phyloP scores from a whole-genome alignment of 352 stramenopile species.

The Phytophthora citrophthora region DNA sequence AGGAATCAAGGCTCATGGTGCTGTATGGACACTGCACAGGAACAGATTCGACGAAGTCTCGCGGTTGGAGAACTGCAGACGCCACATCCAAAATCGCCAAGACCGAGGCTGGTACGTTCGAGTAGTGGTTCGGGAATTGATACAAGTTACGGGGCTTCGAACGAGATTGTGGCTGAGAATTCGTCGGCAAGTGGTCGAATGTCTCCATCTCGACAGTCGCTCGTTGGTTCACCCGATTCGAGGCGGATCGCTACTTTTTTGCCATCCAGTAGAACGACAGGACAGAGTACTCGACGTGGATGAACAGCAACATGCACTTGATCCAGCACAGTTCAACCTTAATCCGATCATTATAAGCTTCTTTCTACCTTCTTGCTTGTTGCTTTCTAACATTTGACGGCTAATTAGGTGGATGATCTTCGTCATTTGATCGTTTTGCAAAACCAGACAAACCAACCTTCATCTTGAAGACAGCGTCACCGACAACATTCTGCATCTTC shows the following conservation, averaged over 20 bases:
- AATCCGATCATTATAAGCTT: too few species aligned
- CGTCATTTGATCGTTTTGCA: too few species aligned
- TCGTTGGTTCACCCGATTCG: conserved; percentile 12
- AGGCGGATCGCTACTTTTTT: conserved; percentile 22
- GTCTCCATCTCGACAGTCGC: conserved; percentile 20
- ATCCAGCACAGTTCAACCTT: too few species aligned
- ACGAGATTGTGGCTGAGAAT: conserved; percentile 2
- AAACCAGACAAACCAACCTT: too few species aligned
- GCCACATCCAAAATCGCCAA: conserved; percentile 14
- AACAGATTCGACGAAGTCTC: conserved; percentile 79
- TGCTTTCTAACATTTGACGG: too few species aligned
- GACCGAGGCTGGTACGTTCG: conserved; percentile 23
- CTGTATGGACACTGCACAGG: conserved; percentile 79
- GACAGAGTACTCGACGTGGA: conserved; percentile 2
- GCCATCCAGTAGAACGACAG: conserved; percentile 1
- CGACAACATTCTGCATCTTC: too few species aligned
- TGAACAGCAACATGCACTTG: too few species aligned
- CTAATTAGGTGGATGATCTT: too few species aligned
- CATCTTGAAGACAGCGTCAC: too few species aligned
- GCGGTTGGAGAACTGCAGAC: conserved; percentile 65
- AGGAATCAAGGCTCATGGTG: conserved; percentile 79
- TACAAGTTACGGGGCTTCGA: neutral
- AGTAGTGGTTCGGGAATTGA: conserved; percentile 30
- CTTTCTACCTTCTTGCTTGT: too few species aligned
- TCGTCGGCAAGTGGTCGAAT: neutral